Conservation (phyloP, 306 rosid species). For the Argentina anserina region DNA sequence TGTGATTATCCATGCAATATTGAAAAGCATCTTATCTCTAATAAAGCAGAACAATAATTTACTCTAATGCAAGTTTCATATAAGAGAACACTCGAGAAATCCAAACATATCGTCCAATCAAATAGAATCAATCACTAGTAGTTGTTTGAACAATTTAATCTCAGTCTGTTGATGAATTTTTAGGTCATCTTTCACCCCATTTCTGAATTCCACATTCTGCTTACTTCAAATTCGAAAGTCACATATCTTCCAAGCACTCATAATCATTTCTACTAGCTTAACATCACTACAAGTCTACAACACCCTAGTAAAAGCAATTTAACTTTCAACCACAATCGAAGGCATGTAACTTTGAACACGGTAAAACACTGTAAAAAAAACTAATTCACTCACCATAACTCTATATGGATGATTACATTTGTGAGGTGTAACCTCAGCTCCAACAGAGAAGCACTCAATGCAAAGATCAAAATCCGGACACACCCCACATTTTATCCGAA, state of each 20-base stretch:
- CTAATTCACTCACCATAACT: conserved; percentile 46
- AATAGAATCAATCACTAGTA: not conserved
- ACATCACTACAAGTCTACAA: too few species aligned
- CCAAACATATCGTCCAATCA: not conserved
- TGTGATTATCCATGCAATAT: not conserved
- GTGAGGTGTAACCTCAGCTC: conserved; percentile 47
- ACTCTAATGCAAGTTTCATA: not conserved
- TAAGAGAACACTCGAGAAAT: not conserved
- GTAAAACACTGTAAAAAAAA: not conserved
- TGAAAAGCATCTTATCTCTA: conserved; percentile 1
- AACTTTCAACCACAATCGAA: not conserved
- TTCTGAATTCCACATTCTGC: not conserved
- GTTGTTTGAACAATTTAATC: too few species aligned
- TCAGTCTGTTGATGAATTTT: too few species aligned
- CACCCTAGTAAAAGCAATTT: not conserved
- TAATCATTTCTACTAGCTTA: not conserved
- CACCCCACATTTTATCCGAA: conserved; percentile 41
- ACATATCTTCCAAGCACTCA: conserved; percentile 1
- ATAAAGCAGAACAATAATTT: not conserved
- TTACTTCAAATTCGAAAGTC: not conserved
- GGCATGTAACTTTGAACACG: not conserved
- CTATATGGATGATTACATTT: conserved; percentile 45
- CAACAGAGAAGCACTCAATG: conserved; percentile 50
- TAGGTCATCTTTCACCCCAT: too few species aligned
- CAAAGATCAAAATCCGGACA: conserved; percentile 57